Evolutionary conservation across 2,329 filamentous ascomycete species (phyloP).

Genomic region (Trichoderma simmonsii): DNA sequence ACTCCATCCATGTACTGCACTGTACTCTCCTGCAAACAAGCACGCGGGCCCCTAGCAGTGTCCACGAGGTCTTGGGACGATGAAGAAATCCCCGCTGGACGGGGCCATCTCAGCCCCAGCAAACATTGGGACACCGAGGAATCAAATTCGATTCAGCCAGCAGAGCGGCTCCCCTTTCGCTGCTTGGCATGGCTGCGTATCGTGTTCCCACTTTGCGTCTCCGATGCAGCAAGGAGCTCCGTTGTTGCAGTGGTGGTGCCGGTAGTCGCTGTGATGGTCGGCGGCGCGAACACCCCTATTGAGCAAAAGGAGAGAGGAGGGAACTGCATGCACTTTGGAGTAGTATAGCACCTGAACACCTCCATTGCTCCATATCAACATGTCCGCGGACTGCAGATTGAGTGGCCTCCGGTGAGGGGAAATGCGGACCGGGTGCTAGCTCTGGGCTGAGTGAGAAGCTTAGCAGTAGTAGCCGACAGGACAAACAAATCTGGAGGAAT

Average conservation of each 20-base stretch:
- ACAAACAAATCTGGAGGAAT: not conserved
- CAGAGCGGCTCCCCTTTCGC: not conserved
- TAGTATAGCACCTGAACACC: not conserved
- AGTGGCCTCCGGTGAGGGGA: conserved; percentile 2
- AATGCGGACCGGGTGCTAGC: not conserved
- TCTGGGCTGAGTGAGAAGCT: not conserved
- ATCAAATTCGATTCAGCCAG: not conserved
- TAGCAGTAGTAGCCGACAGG: conserved; percentile 8
- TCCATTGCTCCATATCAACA: not conserved
- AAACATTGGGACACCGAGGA: not conserved
- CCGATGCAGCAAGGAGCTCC: not conserved
- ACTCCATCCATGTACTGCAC: not conserved
- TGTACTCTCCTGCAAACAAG: not conserved
- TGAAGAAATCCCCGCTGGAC: not conserved
- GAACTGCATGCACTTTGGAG: not conserved
- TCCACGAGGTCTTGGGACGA: not conserved
- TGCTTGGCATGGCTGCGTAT: not conserved
- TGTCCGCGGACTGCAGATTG: not conserved
- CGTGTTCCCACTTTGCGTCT: not conserved
- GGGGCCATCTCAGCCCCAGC: not conserved
- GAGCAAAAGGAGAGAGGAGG: not conserved
- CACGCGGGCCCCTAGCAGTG: not conserved
- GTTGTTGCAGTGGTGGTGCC: not conserved
- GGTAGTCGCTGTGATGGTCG: not conserved
- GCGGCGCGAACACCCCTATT: not conserved